Evolutionary conservation across 129 eudicot genomes (phyloP).

Genomic region (Arctium minus): DNA sequence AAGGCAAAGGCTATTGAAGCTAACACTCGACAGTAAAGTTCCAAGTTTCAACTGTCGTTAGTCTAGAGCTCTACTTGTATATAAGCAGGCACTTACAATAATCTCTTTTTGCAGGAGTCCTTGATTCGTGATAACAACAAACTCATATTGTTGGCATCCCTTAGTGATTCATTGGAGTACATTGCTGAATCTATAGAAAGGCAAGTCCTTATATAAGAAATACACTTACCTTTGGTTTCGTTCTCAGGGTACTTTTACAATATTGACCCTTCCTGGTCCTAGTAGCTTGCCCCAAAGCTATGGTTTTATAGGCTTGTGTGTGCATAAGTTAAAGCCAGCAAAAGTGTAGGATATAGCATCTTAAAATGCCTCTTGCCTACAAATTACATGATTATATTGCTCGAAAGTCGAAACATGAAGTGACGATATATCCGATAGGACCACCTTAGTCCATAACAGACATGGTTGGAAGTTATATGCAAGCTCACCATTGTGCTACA

Average conservation of each 20-base stretch:
- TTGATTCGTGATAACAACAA: constrained; percentile 95
- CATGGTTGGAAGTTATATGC: neutral
- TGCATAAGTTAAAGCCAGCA: neutral
- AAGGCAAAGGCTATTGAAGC: neutral
- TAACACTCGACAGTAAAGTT: neutral
- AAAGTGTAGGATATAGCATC: neutral
- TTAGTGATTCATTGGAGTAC: constrained; percentile 98
- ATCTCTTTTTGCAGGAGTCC: constrained; percentile 59
- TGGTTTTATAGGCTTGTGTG: neutral
- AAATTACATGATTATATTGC: neutral
- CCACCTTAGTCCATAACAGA: neutral
- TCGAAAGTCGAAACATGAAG: neutral
- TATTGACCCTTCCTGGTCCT: neutral
- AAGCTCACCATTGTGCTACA: neutral
- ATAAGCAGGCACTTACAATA: constrained; percentile 14
- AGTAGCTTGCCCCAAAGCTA: neutral
- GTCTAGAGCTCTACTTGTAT: neutral
- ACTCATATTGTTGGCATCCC: constrained; percentile 84
- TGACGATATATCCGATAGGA: neutral
- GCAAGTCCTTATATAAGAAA: constrained; percentile 37
- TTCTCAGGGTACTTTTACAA: too few relatives aligned
- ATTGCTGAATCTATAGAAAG: constrained; percentile 97
- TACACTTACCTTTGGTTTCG: neutral
- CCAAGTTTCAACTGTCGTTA: neutral
- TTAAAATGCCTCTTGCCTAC: neutral